Percentiles rank a stretch among this genome's conserved stretches.
Evolutionary conservation across 257 asterid species (phyloP).

Genomic region (Solanum arcanum): DNA sequence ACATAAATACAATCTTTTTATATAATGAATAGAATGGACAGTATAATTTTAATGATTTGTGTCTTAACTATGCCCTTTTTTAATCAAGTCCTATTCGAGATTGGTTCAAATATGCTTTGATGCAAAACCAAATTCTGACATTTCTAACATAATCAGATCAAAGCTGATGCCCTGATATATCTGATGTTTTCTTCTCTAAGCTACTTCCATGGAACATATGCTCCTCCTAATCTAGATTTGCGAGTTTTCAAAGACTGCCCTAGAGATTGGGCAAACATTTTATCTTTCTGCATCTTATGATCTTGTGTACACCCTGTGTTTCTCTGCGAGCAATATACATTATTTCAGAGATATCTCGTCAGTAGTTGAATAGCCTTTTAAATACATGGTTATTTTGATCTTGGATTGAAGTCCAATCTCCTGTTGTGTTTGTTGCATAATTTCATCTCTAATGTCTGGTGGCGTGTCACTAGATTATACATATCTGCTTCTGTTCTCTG

Average conservation of each 20-base stretch:
- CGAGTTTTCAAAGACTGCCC: background rate
- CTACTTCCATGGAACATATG: background rate
- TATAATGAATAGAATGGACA: background rate
- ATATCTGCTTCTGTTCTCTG: background rate
- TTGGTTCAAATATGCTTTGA: background rate
- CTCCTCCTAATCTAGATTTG: background rate
- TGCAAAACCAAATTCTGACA: background rate
- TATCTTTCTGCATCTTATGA: background rate
- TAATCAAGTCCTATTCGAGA: background rate
- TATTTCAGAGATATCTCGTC: background rate
- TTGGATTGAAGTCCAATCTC: background rate
- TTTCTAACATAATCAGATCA: background rate
- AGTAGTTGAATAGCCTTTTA: background rate
- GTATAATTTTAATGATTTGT: background rate
- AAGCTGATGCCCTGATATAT: background rate
- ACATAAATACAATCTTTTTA: background rate
- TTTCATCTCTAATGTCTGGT: background rate
- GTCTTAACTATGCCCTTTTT: background rate
- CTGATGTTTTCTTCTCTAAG: background rate
- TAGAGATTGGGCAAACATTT: background rate
- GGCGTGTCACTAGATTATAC: background rate
- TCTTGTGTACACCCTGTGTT: background rate
- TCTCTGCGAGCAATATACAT: background rate
- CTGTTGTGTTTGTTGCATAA: background rate
- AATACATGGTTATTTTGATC: background rate